These are phyloP conservation scores for Acrodontium crateriforme DNA, from an alignment of 2,329 filamentous ascomycete genomes.

Conservation along the genomic window DNA sequence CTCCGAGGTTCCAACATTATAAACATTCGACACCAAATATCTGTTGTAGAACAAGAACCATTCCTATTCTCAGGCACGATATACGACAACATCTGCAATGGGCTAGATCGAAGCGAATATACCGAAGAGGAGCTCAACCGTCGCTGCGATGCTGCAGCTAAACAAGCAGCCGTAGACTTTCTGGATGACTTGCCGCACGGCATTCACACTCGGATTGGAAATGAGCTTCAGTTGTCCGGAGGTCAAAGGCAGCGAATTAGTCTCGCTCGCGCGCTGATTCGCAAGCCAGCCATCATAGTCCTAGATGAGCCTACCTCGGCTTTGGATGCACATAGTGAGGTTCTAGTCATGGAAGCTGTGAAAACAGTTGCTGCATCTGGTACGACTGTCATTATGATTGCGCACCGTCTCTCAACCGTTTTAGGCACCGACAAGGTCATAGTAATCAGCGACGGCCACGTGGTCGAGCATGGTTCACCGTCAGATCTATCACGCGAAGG, in stretches of 20 bases:
- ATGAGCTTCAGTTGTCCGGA: constrained; percentile 31
- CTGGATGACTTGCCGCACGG: constrained; percentile 31
- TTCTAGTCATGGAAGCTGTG: constrained; percentile 30
- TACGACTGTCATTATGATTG: constrained; percentile 57
- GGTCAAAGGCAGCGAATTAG: constrained; percentile 35
- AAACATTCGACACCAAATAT: constrained; percentile 27
- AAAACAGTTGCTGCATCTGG: constrained; percentile 27
- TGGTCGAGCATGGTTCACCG: constrained; percentile 50
- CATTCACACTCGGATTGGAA: constrained; percentile 30
- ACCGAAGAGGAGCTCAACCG: constrained; percentile 12
- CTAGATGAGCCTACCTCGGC: constrained; percentile 35
- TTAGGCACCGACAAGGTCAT: constrained; percentile 70
- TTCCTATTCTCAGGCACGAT: constrained; percentile 32
- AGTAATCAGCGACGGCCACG: constrained; percentile 55
- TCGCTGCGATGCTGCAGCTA: constrained; percentile 20
- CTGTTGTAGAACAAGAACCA: constrained; percentile 33
- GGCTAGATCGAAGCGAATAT: constrained; percentile 14
- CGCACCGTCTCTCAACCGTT: constrained; percentile 63
- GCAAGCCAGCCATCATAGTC: constrained; percentile 31
- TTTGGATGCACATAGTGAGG: constrained; percentile 30
- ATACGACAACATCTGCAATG: constrained; percentile 31
- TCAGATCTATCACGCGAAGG: constrained; percentile 35
- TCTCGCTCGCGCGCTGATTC: constrained; percentile 32
- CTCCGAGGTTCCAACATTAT: constrained; percentile 24
- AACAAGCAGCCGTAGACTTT: constrained; percentile 30